Base-by-base conservation (phyloP, 176 grass and related monocot genomes). In the Oryza rufipogon region DNA sequence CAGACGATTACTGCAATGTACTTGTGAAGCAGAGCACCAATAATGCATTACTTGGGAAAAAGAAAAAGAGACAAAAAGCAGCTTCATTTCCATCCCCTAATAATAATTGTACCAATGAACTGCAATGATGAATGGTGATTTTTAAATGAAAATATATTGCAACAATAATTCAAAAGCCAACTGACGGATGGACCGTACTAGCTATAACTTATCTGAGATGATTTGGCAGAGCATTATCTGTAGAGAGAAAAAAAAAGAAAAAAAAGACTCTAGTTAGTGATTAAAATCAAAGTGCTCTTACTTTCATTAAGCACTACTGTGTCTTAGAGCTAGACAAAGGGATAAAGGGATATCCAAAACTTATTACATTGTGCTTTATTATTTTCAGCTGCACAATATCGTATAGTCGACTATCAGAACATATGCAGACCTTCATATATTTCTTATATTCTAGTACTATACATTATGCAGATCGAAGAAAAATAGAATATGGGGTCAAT, bases 241-340 rank as follows among this genome's bases (percentile, higher is more conserved):
- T 68, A 56, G 4, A 66, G 17, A 84, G 7, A 30, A 51, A 13
- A 23, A 41, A 41, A 69, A 52, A 1, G 0, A 44, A 56, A 41
- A 38, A 36, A 32, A 51, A 39, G 42, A 9, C 58, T 16, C 17
- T 17, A 12, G 77, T 30, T 23, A 30, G 1, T 15, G 20, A 8
- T 41, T 41, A 41, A 41, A 41, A 44, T 71, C 5, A 1, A 68
- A 76, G 78, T 76, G 72, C 73, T 64, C 13, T 16, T 23, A 58
- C 72, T 87, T 87, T 87, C 7, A 42, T 16, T 58, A 61, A 60
- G 33, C 78, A 73, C 60, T 68, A 71, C 20, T 78, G 11, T 45
- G 39, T 60, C 66, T 22, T 46, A 10, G 45, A 30, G 26, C 26
- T 26, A 26, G 13, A 52, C 72, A 20, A 56, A 67, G 2, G 33